Evolutionary conservation across 345 rosid species (phyloP), one percentile per base, ranked within the genome.

Genomic region (Brassica carinata): DNA sequence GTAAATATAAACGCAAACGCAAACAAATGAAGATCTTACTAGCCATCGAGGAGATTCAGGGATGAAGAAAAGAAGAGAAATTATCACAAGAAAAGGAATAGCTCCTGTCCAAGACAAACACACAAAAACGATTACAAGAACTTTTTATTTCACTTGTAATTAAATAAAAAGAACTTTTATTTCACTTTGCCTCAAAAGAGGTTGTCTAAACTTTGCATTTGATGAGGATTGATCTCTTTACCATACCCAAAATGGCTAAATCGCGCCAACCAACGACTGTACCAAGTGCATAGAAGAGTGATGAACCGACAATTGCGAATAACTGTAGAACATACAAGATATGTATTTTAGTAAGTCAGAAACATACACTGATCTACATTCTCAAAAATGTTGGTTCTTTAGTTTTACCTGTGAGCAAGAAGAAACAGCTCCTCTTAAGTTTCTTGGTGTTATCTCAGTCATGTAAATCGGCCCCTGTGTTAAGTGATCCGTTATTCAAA

Each of bases 11-110:
- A 51, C 2, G 58, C 18, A 51, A 51, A 51, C 57, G 55, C n/a
- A 45, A 45, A 45, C 55, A 51, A 51, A 51, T 51, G 58, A 51
- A n/a, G 18, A n/a, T 51, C 58, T 71, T 76, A 81, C 84, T 23
- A 76, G 77, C 80, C 84, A 82, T 72, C 84, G 68, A 33, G 81
- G 84, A 67, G 81, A 82, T 73, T 82, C 81, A 0, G 81, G 84
- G 48, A 77, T 17, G 81, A 72, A 73, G 40, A 82, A 82, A 73
- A 82, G 81, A 67, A 82, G 78, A 67, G 84, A 81, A 27, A 82
- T 4, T 48, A 2, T 2, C 15, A 82, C 14, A 23, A 82, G 67
- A 29, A 19, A 77, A 61, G 75, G 75, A 51, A 77, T 2, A 59
- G 78, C 31, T 33, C 78, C 84, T 82, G 40, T 63, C 51, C 27